phyloP scores from a whole-genome alignment of 2,329 filamentous ascomycete species.

The Hypocreales sp. region DNA sequence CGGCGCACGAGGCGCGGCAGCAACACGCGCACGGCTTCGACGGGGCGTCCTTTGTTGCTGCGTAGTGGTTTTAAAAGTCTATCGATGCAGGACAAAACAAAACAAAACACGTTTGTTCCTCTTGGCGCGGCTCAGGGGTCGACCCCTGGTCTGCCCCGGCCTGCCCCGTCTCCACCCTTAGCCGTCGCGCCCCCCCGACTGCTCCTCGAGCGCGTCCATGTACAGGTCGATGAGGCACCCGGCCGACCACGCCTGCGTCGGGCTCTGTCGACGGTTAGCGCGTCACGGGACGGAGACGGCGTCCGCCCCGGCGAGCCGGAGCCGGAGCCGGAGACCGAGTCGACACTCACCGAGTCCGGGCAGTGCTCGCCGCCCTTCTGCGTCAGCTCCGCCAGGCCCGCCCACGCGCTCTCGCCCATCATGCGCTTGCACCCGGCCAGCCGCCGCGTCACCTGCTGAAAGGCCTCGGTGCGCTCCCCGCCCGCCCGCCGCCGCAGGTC shows the following conservation, averaged over 20 bases:
- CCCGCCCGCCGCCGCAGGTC: conserved; percentile 50
- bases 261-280: conserved; percentile 40
- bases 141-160: too few species aligned
- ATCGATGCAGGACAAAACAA: too few species aligned
- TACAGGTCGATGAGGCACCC: conserved; percentile 91
- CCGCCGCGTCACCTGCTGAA: conserved; percentile 83
- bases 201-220: conserved; percentile 62
- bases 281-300: too few species aligned
- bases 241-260: conserved; percentile 93
- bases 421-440: conserved; percentile 73
- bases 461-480: conserved; percentile 66
- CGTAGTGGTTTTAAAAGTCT: too few species aligned
- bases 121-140: too few species aligned
- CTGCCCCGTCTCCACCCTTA: too few species aligned
- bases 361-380: conserved; percentile 79
- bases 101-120: not conserved
- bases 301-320: too few species aligned
- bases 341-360: conserved; percentile 63
- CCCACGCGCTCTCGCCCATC: conserved; percentile 71
- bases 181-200: too few species aligned
- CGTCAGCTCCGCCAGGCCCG: conserved; percentile 81
- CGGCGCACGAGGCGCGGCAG: too few species aligned
- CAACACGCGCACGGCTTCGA: too few species aligned
- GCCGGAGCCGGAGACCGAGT: too few species aligned
- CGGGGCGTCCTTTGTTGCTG: too few species aligned